These are phyloP conservation scores for Aspergillus sp. DNA, from an alignment of 2,329 filamentous ascomycete genomes.

Conservation along the genomic window DNA sequence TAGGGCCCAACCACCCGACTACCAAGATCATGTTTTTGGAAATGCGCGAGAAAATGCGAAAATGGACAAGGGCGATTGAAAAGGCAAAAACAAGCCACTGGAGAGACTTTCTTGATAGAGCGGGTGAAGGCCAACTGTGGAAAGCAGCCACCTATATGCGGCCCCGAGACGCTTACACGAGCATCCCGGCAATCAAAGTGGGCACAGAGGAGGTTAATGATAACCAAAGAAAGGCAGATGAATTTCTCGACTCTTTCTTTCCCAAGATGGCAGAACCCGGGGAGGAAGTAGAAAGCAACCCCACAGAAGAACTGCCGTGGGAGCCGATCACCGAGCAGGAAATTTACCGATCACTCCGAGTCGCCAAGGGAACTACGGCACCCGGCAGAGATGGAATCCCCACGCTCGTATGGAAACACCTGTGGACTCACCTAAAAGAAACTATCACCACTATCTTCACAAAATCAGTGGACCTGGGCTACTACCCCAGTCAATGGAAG, in stretches of 20 bases:
- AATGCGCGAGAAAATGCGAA: slow-evolving; percentile 14
- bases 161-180: slow-evolving; percentile 12
- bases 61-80: neutral
- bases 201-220: slow-evolving; percentile 9
- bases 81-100: no score
- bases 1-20: slow-evolving; percentile 5
- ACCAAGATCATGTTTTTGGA: slow-evolving; percentile 12
- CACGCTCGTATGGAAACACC: slow-evolving; percentile 12
- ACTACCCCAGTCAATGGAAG: neutral
- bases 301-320: slow-evolving; percentile 13
- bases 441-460: neutral
- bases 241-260: slow-evolving; percentile 20
- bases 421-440: neutral
- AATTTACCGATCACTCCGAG: slow-evolving; percentile 12
- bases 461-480: neutral
- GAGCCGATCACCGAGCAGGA: slow-evolving; percentile 18
- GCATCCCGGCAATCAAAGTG: slow-evolving; percentile 16
- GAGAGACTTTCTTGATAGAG: neutral
- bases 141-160: slow-evolving; percentile 17
- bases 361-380: slow-evolving; percentile 16
- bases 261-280: slow-evolving; percentile 8
- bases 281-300: neutral
- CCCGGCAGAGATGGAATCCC: slow-evolving; percentile 17
- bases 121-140: slow-evolving; percentile 16
- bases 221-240: slow-evolving; percentile 19